Conservation (phyloP, 2,329 filamentous ascomycete species). For the Arthrobotrys pseudoclavata region DNA sequence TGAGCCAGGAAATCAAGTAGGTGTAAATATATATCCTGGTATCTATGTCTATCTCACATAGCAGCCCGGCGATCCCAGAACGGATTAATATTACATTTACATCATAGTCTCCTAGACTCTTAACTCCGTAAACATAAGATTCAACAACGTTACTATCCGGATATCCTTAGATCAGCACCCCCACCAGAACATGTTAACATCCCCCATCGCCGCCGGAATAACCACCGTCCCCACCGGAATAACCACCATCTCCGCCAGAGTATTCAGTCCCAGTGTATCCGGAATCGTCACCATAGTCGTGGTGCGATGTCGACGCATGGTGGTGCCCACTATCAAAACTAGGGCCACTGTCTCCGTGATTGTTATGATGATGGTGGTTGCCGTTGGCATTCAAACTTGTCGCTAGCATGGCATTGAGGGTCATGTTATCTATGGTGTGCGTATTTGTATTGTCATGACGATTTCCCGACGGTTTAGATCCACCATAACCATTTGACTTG, state of each 20-base stretch:
- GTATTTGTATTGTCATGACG: not conserved
- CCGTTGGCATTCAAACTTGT: slow-evolving; percentile 22
- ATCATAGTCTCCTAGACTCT: too few relatives aligned
- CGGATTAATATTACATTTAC: too few relatives aligned
- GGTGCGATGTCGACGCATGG: not conserved
- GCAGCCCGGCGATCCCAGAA: too few relatives aligned
- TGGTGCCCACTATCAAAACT: slow-evolving; percentile 15
- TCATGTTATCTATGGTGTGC: not conserved
- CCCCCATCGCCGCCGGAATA: slow-evolving; percentile 8
- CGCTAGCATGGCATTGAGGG: slow-evolving; percentile 31
- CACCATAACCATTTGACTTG: not conserved
- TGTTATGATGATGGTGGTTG: not conserved
- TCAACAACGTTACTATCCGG: too few relatives aligned
- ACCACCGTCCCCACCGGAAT: not conserved
- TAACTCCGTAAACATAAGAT: too few relatives aligned
- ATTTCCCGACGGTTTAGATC: not conserved
- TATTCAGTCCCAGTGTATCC: slow-evolving; percentile 4
- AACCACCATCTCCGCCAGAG: slow-evolving; percentile 31
- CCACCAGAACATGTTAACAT: not conserved
- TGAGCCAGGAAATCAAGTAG: too few relatives aligned
- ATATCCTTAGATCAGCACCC: too few relatives aligned
- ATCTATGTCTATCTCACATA: too few relatives aligned
- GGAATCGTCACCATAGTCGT: not conserved
- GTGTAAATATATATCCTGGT: too few relatives aligned
- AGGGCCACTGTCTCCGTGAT: not conserved